phyloP scores from a whole-genome alignment of 192 early-diverging fungal species.

The Backusella morwellensis region DNA sequence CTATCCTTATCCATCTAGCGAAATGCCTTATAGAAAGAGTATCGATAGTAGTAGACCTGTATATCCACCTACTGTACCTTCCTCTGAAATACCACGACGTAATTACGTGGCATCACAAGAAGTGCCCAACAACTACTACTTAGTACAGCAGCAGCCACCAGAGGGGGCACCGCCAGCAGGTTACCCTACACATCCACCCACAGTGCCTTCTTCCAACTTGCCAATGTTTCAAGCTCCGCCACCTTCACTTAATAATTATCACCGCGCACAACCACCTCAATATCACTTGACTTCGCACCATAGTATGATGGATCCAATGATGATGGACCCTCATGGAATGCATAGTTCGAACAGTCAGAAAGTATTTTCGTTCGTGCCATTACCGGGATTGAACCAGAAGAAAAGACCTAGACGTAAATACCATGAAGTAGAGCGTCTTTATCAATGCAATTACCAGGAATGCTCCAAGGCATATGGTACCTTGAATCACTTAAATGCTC shows the following conservation, averaged over 20 bases:
- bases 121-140: neutral
- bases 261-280: neutral
- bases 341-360: slow-evolving; percentile 19
- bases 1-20: neutral
- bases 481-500: slow-evolving; percentile 60
- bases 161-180: neutral
- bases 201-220: neutral
- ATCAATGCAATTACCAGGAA: slow-evolving; percentile 49
- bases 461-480: slow-evolving; percentile 62
- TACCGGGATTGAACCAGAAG: slow-evolving; percentile 50
- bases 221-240: neutral
- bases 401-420: slow-evolving; percentile 55
- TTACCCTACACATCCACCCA: neutral
- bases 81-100: neutral
- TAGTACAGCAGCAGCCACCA: neutral
- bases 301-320: neutral
- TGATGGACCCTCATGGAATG: neutral
- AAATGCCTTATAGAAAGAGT: slow-evolving; percentile 3
- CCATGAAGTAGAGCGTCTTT: slow-evolving; percentile 63
- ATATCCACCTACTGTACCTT: slow-evolving; percentile 1
- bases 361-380: slow-evolving; percentile 45
- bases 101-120: slow-evolving; percentile 1
- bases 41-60: neutral
- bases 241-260: neutral
- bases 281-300: neutral